These are phyloP conservation scores for Prasinococcaceae sp. DNA, from an alignment of 139 green algal species.

Conservation along the genomic window DNA sequence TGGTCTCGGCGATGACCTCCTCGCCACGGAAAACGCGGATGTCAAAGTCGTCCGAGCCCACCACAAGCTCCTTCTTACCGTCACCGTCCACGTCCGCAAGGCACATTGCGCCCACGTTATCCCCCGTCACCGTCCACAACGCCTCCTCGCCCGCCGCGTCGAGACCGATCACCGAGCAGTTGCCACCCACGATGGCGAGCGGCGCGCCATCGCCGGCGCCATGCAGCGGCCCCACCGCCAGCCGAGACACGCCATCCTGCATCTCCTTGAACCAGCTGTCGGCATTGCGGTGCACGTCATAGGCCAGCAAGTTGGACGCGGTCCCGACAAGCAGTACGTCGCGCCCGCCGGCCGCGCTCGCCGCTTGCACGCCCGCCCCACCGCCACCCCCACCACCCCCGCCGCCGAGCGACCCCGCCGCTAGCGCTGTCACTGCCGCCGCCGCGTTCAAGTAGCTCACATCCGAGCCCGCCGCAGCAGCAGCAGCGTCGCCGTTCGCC, in stretches of 20 bases:
- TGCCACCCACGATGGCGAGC: constrained; percentile 46
- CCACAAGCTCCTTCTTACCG: constrained; percentile 41
- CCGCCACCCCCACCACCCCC: no score
- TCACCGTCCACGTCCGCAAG: constrained; percentile 43
- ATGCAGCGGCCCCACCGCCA: constrained; percentile 15
- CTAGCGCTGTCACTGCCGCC: constrained; percentile 44
- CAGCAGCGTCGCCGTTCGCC: not conserved
- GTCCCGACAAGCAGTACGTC: constrained; percentile 53
- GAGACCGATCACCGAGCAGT: constrained; percentile 47
- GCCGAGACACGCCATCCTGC: constrained; percentile 34
- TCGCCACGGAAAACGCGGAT: constrained; percentile 47
- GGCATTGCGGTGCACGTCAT: constrained; percentile 43
- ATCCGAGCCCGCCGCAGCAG: no score
- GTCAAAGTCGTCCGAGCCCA: constrained; percentile 51
- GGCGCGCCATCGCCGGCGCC: constrained; percentile 18
- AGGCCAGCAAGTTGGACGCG: constrained; percentile 35
- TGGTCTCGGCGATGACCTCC: constrained; percentile 37
- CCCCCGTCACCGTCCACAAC: constrained; percentile 53
- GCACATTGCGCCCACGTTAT: constrained; percentile 43
- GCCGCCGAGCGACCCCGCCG: constrained; percentile 11
- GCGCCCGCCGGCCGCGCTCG: no score
- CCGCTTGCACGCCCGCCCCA: no score
- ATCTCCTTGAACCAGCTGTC: constrained; percentile 64
- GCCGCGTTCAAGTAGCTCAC: constrained; percentile 56
- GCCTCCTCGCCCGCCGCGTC: constrained; percentile 36